Percentiles rank a stretch among this genome's conserved stretches.
phyloP scores from a whole-genome alignment of 257 asterid genomes.

The Thymus mandschuricus region DNA sequence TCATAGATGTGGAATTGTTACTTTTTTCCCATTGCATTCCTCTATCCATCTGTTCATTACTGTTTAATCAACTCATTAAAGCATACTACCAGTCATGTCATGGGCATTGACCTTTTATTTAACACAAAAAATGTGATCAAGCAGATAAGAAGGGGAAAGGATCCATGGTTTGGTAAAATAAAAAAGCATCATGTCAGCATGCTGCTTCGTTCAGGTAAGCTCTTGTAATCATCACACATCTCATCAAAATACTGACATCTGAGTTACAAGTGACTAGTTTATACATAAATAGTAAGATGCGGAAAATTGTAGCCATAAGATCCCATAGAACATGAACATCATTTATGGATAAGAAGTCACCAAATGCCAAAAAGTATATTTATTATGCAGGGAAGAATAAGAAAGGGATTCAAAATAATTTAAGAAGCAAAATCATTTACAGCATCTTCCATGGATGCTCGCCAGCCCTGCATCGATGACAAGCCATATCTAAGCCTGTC shows the following conservation, averaged over 20 bases:
- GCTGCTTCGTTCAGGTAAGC: conserved; percentile 9
- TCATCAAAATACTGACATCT: conserved; percentile 11
- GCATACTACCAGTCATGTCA: conserved; percentile 11
- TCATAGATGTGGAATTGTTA: not conserved
- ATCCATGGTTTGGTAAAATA: conserved; percentile 16
- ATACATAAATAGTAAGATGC: conserved; percentile 3
- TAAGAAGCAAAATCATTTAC: conserved; percentile 54
- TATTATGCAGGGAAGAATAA: not conserved
- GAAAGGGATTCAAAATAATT: not conserved
- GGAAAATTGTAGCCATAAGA: conserved; percentile 12
- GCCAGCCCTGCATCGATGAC: conserved; percentile 98
- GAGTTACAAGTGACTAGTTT: conserved; percentile 15
- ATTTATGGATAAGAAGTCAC: not conserved
- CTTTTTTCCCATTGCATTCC: conserved; percentile 17
- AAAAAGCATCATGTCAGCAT: conserved; percentile 17
- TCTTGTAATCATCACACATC: conserved; percentile 14
- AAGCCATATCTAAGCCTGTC: conserved; percentile 73
- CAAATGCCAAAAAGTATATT: conserved; percentile 1
- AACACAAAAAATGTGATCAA: not conserved
- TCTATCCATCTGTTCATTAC: conserved; percentile 1
- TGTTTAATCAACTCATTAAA: conserved; percentile 3
- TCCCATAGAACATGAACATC: conserved; percentile 10
- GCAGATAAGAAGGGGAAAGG: not conserved
- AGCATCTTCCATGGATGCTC: conserved; percentile 94
- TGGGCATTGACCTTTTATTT: conserved; percentile 12